Evolutionary conservation across 352 stramenopile species (phyloP), one percentile per base, ranked within the genome.

Genomic region (Phytopythium boreale): DNA sequence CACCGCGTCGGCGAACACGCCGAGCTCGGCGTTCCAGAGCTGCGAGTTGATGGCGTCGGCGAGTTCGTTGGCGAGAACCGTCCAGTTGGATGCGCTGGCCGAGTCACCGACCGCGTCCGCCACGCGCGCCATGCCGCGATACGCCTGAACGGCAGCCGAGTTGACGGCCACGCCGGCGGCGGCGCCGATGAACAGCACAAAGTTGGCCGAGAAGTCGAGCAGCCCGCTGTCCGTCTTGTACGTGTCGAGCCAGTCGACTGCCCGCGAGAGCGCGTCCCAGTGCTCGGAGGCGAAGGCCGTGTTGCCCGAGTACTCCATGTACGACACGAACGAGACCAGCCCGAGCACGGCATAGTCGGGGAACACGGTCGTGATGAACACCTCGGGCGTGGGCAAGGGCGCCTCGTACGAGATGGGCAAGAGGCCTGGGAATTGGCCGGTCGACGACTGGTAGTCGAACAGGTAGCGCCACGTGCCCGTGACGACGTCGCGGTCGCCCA

Each of bases 301-400:
- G 17, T 59, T 58, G n/a, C 67, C 51, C 41, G 49, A 75, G 41
- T 75, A 72, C 24, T 75, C 69, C 69, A 72, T 75, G 58, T 72
- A 75, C 6, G 64, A 75, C 26, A 64, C 65, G 8, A 75, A 59
- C 20, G 64, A 66, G 34, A 72, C 67, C 15, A 75, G 49, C 14
- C 69, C 65, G 20, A 75, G 62, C 41, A 75, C 67, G 22, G 65
- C 68, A 34, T 75, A 75, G 68, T 75, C 64, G 1, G 68, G 65
- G 39, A 75, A 72, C n/a, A 69, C 59, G 36, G 68, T 31, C n/a
- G 62, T 64, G n/a, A 71, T 51, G 64, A 75, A 75, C 8, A 69
- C 59, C 37, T 71, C 64, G 7, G 64, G 56, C 0, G 56, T 69
- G 8, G 69, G 61, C 64, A 75, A 69, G 12, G 69, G 69, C 24